phyloP scores from a whole-genome alignment of 2,329 filamentous ascomycete species.

The Corniculantispora saksenae region DNA sequence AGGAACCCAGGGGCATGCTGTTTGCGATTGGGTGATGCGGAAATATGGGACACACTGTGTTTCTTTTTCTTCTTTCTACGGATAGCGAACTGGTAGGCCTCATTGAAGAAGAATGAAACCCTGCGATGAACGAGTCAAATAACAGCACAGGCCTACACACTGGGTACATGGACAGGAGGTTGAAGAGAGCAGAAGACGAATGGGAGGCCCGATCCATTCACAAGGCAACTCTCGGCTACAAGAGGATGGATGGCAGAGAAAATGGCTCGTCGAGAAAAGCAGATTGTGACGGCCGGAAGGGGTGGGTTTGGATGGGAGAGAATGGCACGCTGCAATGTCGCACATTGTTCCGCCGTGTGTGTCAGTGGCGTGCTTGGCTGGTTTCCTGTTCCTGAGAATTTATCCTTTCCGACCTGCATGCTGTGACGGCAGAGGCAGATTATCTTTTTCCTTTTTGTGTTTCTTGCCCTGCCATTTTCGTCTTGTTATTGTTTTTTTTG shows the following conservation, averaged over 20 bases:
- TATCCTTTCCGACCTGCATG: background rate
- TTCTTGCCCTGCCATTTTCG: background rate
- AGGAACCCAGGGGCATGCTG: background rate
- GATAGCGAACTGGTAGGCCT: background rate
- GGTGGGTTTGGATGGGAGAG: slow-evolving; percentile 2
- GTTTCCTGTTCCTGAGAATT: background rate
- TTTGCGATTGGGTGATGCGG: background rate
- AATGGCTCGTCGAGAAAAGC: background rate
- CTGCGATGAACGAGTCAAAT: background rate
- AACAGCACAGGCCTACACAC: background rate
- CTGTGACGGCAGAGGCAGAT: background rate
- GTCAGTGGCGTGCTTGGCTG: background rate
- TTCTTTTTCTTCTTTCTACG: no score
- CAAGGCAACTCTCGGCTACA: background rate
- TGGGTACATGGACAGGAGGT: background rate
- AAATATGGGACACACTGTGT: background rate
- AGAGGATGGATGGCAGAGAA: background rate
- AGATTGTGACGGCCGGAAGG: background rate
- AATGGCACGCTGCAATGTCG: slow-evolving; percentile 8
- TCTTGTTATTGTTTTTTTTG: background rate
- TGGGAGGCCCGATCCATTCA: background rate
- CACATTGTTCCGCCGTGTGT: background rate
- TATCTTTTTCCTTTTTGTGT: background rate
- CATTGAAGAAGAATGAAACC: background rate
- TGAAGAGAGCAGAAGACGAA: background rate